These are phyloP conservation scores for Anastatica hierochuntica DNA, from an alignment of 345 rosid genomes.

Conservation along the genomic window DNA sequence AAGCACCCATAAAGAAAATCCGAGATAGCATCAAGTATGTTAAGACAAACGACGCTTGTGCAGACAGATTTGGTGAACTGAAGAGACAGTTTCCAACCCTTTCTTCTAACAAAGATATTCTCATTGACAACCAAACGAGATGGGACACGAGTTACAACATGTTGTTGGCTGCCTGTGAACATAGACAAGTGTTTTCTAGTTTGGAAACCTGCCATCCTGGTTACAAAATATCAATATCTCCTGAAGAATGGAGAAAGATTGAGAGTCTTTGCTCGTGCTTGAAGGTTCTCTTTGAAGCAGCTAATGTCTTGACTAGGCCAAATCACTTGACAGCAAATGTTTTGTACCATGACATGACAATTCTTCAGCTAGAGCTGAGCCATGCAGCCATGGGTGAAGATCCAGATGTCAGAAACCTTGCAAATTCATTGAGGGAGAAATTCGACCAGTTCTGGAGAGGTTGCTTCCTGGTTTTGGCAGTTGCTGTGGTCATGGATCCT, in stretches of 20 bases:
- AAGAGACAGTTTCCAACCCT: constrained; percentile 53
- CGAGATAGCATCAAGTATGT: constrained; percentile 61
- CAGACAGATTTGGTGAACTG: constrained; percentile 60
- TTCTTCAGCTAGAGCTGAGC: constrained; percentile 57
- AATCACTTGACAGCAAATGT: constrained; percentile 37
- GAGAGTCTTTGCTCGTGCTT: constrained; percentile 62
- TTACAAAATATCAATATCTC: constrained; percentile 59
- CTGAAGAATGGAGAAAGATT: constrained; percentile 68
- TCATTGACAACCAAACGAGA: constrained; percentile 45
- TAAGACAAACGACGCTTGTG: constrained; percentile 45
- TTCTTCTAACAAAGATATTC: constrained; percentile 41
- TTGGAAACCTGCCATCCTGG: constrained; percentile 70
- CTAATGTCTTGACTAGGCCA: constrained; percentile 34
- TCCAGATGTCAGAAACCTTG: constrained; percentile 35
- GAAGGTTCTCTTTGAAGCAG: constrained; percentile 62
- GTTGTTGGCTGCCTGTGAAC: constrained; percentile 63
- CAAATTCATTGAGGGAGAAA: constrained; percentile 43
- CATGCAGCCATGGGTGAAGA: constrained; percentile 54
- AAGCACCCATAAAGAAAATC: constrained; percentile 48
- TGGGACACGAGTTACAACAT: constrained; percentile 79
- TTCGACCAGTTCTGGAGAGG: constrained; percentile 57
- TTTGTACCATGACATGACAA: constrained; percentile 71
- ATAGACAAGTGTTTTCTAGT: constrained; percentile 66
- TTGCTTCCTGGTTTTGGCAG: constrained; percentile 56
- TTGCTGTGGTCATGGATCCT: constrained; percentile 77